Base-by-base conservation (phyloP, 164 flowering plant species). In the Saururus chinensis region DNA sequence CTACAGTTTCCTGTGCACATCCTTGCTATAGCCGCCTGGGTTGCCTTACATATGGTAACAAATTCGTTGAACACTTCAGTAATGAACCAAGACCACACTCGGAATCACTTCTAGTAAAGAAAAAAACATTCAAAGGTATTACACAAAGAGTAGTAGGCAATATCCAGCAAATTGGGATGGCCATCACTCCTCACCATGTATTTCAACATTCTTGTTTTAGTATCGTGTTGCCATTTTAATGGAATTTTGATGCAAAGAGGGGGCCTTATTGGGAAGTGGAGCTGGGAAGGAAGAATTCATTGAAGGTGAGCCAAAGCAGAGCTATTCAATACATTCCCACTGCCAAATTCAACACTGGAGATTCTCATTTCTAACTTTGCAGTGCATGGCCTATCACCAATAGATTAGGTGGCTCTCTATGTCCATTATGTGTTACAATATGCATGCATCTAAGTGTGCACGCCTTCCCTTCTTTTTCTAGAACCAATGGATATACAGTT, bases 1-100 rank as follows among this genome's bases (percentile, higher is more conserved):
- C 16, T 7, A 81, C 84, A 0, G 90, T 87, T 24, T 89, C 97
- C 1, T 89, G 97, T 64, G 89, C 97, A 54, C 72, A 74, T 87
- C 71, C 65, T 89, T 13, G 84, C 95, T 40, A 71, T 89, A 1
- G 88, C 73, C 59, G 95, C 95, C 60, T 82, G 95, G 1, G 92
- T 87, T 56, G 53, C 90, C 4, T 92, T 87, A 53, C 66, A 56
- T 1, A 21, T 76, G 81, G 93, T 89, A 82, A 2, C 6, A 6
- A 30, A 30, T 6, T 2, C 6, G 37, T 30, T 6, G 25, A 49
- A 23, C 24, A 17, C 20, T 26, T 25, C 40, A 57, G 19, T 20
- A 8, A 41, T 41, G n/a, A n/a, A n/a, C n/a, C n/a, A n/a, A n/a
- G n/a, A n/a, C n/a, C n/a, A n/a, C n/a, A n/a, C n/a, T n/a, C n/a